Base-by-base conservation (phyloP, 305 asterid genomes). In the Solanum chacoense region DNA sequence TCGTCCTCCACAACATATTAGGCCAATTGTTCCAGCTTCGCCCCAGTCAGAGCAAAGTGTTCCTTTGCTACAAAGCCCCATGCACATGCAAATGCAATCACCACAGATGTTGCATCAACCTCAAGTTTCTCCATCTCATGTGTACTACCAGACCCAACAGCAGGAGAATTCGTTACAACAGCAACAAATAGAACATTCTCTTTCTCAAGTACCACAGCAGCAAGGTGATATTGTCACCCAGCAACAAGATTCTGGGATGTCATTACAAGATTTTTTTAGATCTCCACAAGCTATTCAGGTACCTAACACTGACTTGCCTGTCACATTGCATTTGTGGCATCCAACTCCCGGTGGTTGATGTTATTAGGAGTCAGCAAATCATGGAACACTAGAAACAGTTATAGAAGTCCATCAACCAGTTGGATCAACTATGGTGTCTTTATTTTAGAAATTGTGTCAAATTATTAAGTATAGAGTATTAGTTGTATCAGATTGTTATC, bases 201-300 rank as follows among this genome's bases (percentile, higher is more conserved):
- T 88, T 75, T 89, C 88, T 26, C 94, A 93, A 87, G 91, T 84
- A 89, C 86, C 84, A 86, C 93, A 90, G 28, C 92, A 65, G 85
- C 92, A 93, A 84, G 96, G 92, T 32, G 95, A 91, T 75, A 91
- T 90, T 85, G 74, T 92, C 32, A 93, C 94, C 85, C 96, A 93
- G 92, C 97, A 94, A 88, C 95, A 90, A 90, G 98, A 97, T 92
- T 89, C 95, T 84, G 96, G 93, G 86, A 92, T 94, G 94, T 93
- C 98, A 32, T 91, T 97, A 67, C 99, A 96, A 88, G 98, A 96
- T 71, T 93, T 89, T 88, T 96, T 97, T 71, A 95, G 87, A 90
- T 96, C 99, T 42, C 98, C 98, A 77, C 98, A 94, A 94, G 98
- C 98, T 83, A 97, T 97, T 92, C 96, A 96, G 99, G 99, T 95